Conservation (phyloP, 2,329 filamentous ascomycete species). For the Chaetomium globosum region DNA sequence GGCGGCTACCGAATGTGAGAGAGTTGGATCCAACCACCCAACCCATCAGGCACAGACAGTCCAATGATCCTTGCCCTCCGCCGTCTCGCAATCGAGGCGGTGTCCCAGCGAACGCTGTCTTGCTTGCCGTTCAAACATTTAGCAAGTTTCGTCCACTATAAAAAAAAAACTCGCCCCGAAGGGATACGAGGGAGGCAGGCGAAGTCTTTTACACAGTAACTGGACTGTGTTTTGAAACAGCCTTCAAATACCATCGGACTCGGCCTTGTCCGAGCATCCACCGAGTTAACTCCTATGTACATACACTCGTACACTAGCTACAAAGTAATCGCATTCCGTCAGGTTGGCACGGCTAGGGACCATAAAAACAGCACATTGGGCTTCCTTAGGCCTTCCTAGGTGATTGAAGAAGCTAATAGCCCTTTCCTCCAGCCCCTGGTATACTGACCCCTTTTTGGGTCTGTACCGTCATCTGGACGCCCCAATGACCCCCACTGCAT, state of each 20-base stretch:
- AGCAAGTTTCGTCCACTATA: background rate
- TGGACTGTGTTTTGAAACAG: slow-evolving; percentile 7
- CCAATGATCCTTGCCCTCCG: background rate
- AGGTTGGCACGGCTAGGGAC: background rate
- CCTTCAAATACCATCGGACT: slow-evolving; percentile 13
- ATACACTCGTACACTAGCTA: too few species aligned
- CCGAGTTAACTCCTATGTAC: background rate
- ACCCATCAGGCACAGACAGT: background rate
- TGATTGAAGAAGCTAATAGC: background rate
- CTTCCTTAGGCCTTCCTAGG: background rate
- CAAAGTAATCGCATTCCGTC: too few species aligned
- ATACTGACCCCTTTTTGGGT: background rate
- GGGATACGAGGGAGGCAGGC: slow-evolving; percentile 3
- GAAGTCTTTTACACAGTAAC: background rate
- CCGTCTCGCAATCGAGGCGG: background rate
- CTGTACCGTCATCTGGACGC: background rate
- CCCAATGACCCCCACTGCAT: background rate
- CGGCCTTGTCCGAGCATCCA: slow-evolving; percentile 17
- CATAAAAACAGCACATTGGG: background rate
- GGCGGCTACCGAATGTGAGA: background rate
- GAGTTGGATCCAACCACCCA: background rate
- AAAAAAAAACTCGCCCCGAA: background rate
- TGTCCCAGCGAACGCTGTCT: background rate
- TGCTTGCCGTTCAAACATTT: background rate
- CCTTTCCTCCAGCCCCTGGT: background rate